Conservation (phyloP, 805 yeast species). For the Cyberlindnera suaveolens region DNA sequence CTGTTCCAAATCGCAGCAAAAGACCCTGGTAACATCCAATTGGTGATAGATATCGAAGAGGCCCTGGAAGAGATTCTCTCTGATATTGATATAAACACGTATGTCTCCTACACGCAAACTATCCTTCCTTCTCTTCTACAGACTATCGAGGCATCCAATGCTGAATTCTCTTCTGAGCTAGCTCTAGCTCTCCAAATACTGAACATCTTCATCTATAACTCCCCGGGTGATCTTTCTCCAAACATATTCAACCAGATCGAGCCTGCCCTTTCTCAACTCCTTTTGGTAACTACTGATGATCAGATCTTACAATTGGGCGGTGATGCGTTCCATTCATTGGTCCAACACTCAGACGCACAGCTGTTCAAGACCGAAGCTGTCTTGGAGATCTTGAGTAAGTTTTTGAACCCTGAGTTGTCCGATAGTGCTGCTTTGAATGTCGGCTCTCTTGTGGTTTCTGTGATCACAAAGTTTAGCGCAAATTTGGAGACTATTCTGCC, state of each 20-base stretch:
- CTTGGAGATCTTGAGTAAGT: constrained; percentile 59
- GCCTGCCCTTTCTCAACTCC: constrained; percentile 30
- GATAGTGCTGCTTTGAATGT: constrained; percentile 81
- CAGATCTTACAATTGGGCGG: constrained; percentile 74
- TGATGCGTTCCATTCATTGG: constrained; percentile 59
- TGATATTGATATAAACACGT: constrained; percentile 38
- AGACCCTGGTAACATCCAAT: constrained; percentile 70
- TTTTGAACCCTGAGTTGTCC: constrained; percentile 62
- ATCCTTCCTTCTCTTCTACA: constrained; percentile 47
- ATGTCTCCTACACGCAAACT: constrained; percentile 39
- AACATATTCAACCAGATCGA: constrained; percentile 37
- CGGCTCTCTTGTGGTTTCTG: constrained; percentile 55
- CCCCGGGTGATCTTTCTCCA: constrained; percentile 34
- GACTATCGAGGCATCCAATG: constrained; percentile 25
- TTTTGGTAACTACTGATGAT: constrained; percentile 53
- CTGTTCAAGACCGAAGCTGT: constrained; percentile 28
- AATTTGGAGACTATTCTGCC: constrained; percentile 10
- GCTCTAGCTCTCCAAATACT: constrained; percentile 52
- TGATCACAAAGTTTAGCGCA: constrained; percentile 47
- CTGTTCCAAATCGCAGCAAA: constrained; percentile 60
- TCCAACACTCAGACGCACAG: constrained; percentile 30
- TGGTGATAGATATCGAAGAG: constrained; percentile 61
- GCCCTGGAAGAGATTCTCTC: constrained; percentile 57
- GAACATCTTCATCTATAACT: constrained; percentile 40
- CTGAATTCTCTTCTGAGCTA: constrained; percentile 55